These are phyloP conservation scores for Arthrobotrys conoides DNA, from an alignment of 2,329 filamentous ascomycete genomes.

Conservation along the genomic window DNA sequence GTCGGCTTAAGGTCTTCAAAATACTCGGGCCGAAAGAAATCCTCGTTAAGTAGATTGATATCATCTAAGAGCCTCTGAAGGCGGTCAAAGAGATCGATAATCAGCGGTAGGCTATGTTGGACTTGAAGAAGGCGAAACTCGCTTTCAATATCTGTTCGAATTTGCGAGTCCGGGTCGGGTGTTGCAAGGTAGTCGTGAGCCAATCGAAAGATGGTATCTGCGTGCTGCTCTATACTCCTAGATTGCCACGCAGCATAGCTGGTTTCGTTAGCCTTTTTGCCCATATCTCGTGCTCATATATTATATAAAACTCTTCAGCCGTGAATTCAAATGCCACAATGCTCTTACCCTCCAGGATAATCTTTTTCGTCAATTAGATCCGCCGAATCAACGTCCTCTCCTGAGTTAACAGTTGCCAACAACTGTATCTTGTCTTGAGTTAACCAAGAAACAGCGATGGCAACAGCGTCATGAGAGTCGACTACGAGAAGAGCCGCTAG, in stretches of 20 bases:
- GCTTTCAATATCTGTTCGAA: background rate
- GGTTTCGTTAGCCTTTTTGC: too few relatives aligned
- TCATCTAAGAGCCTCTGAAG: background rate
- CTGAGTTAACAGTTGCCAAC: background rate
- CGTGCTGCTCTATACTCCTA: background rate
- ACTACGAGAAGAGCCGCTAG: background rate
- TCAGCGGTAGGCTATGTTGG: background rate
- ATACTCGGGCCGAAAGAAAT: background rate
- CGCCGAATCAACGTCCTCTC: background rate
- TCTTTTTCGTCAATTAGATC: background rate
- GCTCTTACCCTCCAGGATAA: background rate
- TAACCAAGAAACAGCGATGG: background rate
- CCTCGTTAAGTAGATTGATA: background rate
- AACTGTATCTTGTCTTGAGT: background rate
- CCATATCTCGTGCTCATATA: too few relatives aligned
- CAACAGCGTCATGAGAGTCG: background rate
- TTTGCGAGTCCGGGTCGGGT: background rate
- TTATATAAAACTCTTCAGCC: too few relatives aligned
- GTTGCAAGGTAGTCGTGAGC: background rate
- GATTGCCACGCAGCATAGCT: background rate
- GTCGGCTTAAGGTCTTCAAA: background rate
- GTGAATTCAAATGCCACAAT: too few relatives aligned
- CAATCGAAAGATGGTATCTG: background rate
- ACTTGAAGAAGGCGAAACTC: background rate
- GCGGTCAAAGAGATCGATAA: background rate